Conservation (phyloP, 73 alveolate genomes). For the Durusdinium trenchii region DNA sequence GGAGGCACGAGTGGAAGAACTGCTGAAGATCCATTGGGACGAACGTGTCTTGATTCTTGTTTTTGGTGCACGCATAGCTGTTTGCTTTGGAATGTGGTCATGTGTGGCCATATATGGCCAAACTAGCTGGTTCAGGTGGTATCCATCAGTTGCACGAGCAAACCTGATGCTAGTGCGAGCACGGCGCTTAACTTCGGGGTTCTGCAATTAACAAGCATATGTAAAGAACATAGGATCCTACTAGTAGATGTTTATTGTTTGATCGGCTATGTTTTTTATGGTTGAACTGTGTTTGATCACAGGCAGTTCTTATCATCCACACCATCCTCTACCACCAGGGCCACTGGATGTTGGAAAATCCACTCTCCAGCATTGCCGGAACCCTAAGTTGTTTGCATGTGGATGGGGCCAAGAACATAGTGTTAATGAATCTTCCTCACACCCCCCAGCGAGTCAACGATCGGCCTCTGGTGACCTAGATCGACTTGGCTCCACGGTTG, state of each 20-base stretch:
- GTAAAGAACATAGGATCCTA: too few relatives aligned
- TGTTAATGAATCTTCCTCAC: neutral
- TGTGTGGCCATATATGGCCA: too few relatives aligned
- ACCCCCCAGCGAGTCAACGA: neutral
- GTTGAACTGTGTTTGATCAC: neutral
- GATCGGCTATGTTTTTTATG: too few relatives aligned
- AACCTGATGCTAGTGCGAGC: conserved; percentile 12
- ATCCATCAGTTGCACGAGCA: neutral
- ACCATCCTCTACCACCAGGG: neutral
- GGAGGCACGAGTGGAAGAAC: neutral
- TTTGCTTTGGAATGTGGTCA: neutral
- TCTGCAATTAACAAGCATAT: too few relatives aligned
- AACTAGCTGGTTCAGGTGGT: too few relatives aligned
- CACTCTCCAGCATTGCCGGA: neutral
- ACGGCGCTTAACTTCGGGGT: neutral
- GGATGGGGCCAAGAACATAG: neutral
- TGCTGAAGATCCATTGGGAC: neutral
- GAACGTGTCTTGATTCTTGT: neutral
- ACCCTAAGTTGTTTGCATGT: neutral
- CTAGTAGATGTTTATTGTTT: too few relatives aligned
- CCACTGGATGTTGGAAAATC: conserved; percentile 24
- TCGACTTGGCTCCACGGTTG: neutral
- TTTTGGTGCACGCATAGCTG: neutral
- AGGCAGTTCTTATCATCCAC: neutral
- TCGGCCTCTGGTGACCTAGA: neutral